These are phyloP conservation scores for Schizochytrium sp. DNA, from an alignment of 108 stramenopile species.

Conservation along the genomic window DNA sequence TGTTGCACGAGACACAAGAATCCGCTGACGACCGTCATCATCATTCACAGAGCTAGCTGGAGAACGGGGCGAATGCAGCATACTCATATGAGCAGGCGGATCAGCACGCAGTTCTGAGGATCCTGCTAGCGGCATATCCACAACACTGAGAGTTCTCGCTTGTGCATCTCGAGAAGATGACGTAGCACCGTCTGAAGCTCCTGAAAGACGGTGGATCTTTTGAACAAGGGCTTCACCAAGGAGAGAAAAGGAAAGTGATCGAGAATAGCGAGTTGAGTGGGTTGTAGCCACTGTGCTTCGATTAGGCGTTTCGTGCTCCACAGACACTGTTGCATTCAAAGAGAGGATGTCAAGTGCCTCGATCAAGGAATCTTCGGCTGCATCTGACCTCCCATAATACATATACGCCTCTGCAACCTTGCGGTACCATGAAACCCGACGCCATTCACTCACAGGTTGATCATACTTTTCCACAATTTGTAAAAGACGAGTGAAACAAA, in stretches of 20 bases:
- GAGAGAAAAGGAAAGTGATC: too few species aligned
- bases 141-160: too few species aligned
- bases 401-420: conserved; percentile 47
- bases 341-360: background rate
- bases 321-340: background rate
- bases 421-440: background rate
- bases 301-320: background rate
- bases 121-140: too few species aligned
- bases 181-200: too few species aligned
- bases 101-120: too few species aligned
- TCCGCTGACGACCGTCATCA: background rate
- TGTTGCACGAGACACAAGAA: conserved; percentile 12
- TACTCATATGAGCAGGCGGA: too few species aligned
- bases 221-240: too few species aligned
- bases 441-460: background rate
- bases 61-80: background rate
- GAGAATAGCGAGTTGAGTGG: too few species aligned
- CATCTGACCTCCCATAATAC: conserved; percentile 5
- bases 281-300: too few species aligned
- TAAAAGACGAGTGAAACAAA: background rate
- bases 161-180: too few species aligned
- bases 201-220: too few species aligned
- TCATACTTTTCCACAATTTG: background rate
- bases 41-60: background rate
- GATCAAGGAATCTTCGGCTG: background rate